Conservation (phyloP, 2,329 filamentous ascomycete species). For the Fusarium albidum region DNA sequence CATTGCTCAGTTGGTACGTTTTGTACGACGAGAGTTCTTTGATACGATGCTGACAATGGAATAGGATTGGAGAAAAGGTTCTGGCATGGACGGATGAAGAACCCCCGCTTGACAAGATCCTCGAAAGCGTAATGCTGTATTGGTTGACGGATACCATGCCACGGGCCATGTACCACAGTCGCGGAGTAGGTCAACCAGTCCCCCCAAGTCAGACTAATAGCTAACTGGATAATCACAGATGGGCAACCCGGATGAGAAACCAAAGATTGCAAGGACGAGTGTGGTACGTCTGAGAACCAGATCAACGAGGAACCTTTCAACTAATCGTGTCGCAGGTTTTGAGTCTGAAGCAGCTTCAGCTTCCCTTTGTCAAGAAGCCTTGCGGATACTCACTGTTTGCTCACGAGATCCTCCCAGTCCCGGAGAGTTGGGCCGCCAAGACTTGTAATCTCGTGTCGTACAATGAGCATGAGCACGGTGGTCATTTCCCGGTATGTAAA, state of each 20-base stretch:
- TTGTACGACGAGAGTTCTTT: background rate
- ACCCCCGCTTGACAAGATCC: conserved; percentile 52
- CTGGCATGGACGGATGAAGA: conserved; percentile 58
- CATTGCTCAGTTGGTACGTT: conserved; percentile 60
- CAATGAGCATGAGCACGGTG: conserved; percentile 26
- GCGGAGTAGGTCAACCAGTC: conserved; percentile 29
- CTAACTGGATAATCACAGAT: background rate
- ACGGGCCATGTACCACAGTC: conserved; percentile 59
- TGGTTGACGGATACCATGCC: conserved; percentile 62
- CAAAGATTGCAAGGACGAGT: conserved; percentile 30
- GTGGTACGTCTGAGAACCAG: background rate
- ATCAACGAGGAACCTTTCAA: background rate
- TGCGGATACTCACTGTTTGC: conserved; percentile 57
- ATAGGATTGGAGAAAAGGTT: conserved; percentile 61
- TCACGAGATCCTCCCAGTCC: conserved; percentile 49
- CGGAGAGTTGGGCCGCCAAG: conserved; percentile 44
- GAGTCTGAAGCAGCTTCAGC: conserved; percentile 4
- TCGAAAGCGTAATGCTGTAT: conserved; percentile 60
- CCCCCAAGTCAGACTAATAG: background rate
- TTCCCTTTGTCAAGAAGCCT: conserved; percentile 48
- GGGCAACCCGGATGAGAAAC: conserved; percentile 26
- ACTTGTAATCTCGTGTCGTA: conserved; percentile 50
- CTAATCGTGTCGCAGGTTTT: background rate
- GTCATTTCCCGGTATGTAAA: conserved; percentile 19
- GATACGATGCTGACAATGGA: background rate